Base-by-base conservation (phyloP, 2,329 filamentous ascomycete species). In the Alternaria sp. region DNA sequence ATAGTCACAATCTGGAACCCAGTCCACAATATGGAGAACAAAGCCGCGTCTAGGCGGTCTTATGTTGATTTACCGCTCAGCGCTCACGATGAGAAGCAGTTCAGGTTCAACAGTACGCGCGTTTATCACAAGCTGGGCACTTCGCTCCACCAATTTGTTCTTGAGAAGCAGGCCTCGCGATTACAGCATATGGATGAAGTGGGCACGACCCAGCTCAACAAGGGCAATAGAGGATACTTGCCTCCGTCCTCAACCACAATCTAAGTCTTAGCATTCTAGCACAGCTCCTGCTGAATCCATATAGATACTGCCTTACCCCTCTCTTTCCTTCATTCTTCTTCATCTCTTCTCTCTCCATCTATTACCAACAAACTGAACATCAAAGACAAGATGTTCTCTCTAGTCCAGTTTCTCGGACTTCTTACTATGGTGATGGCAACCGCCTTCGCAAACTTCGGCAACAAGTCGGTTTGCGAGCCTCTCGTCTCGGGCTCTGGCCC, bases 401-500 rank as follows among this genome's bases (percentile, higher is more conserved):
- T 57, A 21, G 11, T n/a, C 6, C 8, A 32, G 5, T 13, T 46
- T 3, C 5, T 45, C n/a, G n/a, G 15, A 8, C 21, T 51, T 17
- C 36, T 40, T 57, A 26, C 17, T 28, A 28, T 50, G 21, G 28
- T 21, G 32, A 23, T 21, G 10, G 28, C 46, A 19, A 36, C 47
- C 25, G 28, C n/a, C 26, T 47, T 36, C 13, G 40, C 40, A 26
- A 47, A 28, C 54, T 17, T 19, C 32, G 8, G 12, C 23, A n/a
- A 17, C 23, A n/a, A 7, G 17, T 36, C 28, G 2, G 15, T 40
- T 32, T 61, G 54, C 36, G 19, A 44, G 17, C 23, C 46, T 44
- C 59, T 58, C 36, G 5, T 55, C 11, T 26, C 40, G 26, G 56
- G 52, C 15, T 25, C 15, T 26, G 67, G 65, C 13, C 52, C 61